phyloP scores from a whole-genome alignment of 495 filamentous ascomycete genomes.

The Hypoxylon perforatum region DNA sequence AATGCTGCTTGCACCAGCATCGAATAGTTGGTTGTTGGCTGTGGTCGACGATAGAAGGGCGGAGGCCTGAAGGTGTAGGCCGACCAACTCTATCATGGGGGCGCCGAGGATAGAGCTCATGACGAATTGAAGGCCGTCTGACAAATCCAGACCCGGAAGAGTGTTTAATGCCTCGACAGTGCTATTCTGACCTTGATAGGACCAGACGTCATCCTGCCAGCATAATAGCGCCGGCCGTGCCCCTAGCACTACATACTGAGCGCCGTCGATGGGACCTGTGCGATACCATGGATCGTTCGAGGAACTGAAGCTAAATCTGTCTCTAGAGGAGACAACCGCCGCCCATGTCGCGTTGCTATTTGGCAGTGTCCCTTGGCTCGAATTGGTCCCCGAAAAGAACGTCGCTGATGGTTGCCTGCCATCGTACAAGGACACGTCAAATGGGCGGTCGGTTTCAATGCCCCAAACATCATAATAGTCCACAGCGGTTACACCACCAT shows the following conservation, averaged over 20 bases:
- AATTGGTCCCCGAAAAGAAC: slow-evolving; percentile 11
- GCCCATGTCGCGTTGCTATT: slow-evolving; percentile 45
- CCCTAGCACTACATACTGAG: slow-evolving; percentile 26
- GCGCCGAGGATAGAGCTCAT: slow-evolving; percentile 28
- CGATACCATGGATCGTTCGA: slow-evolving; percentile 50
- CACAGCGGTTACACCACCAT: slow-evolving; percentile 4
- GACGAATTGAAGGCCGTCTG: slow-evolving; percentile 27
- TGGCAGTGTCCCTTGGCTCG: slow-evolving; percentile 8
- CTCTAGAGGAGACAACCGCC: slow-evolving; percentile 45
- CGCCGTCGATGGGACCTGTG: slow-evolving; percentile 25
- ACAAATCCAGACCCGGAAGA: slow-evolving; percentile 33
- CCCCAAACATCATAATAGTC: slow-evolving; percentile 31
- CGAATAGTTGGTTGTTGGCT: slow-evolving; percentile 36
- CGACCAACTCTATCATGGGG: slow-evolving; percentile 43
- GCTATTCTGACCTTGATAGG: slow-evolving; percentile 36
- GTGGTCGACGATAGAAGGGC: slow-evolving; percentile 46
- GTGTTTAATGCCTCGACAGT: slow-evolving; percentile 26
- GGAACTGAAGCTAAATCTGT: slow-evolving; percentile 43
- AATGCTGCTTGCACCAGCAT: slow-evolving; percentile 46
- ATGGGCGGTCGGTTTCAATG: not conserved
- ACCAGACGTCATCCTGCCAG: slow-evolving; percentile 50
- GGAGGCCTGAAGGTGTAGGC: slow-evolving; percentile 38
- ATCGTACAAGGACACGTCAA: slow-evolving; percentile 23
- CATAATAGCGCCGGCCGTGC: slow-evolving; percentile 48
- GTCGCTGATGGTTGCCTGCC: slow-evolving; percentile 20